Evolutionary conservation across 306 rosid genomes (phyloP), one percentile per base, ranked within the genome.

Genomic region (Coriaria nepalensis): DNA sequence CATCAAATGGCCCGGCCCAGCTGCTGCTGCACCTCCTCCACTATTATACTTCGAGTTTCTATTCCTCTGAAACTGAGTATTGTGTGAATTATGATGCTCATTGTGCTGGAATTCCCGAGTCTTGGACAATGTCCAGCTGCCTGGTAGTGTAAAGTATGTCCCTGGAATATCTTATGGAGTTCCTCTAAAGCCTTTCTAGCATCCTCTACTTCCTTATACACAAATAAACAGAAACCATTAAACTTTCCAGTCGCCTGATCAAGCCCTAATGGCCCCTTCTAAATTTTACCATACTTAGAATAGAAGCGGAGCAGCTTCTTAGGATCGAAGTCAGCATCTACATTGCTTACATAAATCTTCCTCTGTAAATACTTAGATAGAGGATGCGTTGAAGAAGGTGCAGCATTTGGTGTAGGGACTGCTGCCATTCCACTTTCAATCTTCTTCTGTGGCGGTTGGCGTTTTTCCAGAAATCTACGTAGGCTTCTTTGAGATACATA

Each of bases 371-470:
- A 88, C 70, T 83, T 95, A 0, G 90, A 83, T 0, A 34, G 11
- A 2, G 71, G 57, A 7, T 56, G 64, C 6, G 56, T 43, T 7
- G 60, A 47, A 4, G 59, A 13, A 10, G 8, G 44, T 1, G 46
- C 51, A 0, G 63, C 45, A 15, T 13, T 29, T 2, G 64, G 47
- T 4, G 55, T 44, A 6, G 80, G 80, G 9, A 74, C 93, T 7
- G 97, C 81, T 8, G 97, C 77, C 84, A 79, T 77, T 34, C 97
- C 75, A 48, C 68, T 78, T 0, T 95, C 97, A 33, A 88, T 88
- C 77, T 74, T 78, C 82, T 88, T 88, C 79, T 88, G 97, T 4
- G 95, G 97, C 60, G n/a, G n/a, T n/a, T n/a, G n/a, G n/a, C n/a
- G n/a, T n/a, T n/a, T n/a, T n/a, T n/a, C n/a, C n/a, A n/a, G n/a